A percentile compares a stretch with the other conserved stretches of the same genome.
These are phyloP conservation scores for Tetrahymena elliotti DNA, from an alignment of 73 alveolate genomes.

Conservation along the genomic window DNA sequence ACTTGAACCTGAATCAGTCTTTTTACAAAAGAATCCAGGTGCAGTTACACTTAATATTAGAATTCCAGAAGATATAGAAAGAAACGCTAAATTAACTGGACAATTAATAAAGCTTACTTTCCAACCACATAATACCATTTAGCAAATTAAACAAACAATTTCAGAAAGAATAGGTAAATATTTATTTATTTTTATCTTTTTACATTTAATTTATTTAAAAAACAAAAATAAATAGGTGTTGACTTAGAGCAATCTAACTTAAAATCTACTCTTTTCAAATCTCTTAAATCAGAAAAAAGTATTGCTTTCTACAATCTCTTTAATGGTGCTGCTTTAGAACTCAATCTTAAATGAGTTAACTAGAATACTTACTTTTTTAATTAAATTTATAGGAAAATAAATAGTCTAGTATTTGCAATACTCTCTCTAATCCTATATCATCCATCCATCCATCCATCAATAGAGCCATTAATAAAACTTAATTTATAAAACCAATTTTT, in stretches of 20 bases:
- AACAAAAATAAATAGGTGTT: not conserved
- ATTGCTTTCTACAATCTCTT: not conserved
- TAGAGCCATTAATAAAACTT: too few relatives aligned
- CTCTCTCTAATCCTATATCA: not conserved
- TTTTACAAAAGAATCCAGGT: not conserved
- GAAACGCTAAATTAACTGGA: not conserved
- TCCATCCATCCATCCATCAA: not conserved
- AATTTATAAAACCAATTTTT: too few relatives aligned
- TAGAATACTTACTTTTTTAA: not conserved
- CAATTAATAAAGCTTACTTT: not conserved
- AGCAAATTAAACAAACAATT: not conserved
- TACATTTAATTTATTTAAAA: not conserved
- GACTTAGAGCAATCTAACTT: not conserved
- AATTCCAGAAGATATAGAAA: not conserved
- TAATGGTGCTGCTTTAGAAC: not conserved
- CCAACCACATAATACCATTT: not conserved
- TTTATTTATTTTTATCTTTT: not conserved
- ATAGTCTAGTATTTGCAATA: too few relatives aligned
- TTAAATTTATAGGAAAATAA: not conserved
- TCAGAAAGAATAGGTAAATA: not conserved
- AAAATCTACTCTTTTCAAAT: not conserved
- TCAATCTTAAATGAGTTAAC: not conserved
- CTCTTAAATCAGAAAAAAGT: not conserved
- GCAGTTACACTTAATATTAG: not conserved
- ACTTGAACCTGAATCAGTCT: not conserved